Percentiles rank a stretch among this genome's conserved stretches.
Conservation (phyloP, 78 protist species). For the Dictyostelium discoideum region dicty_2.7 NC_007090.3:1150001-1150500, state of each 20-base stretch:
- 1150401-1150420: conserved; percentile 6
- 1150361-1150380: conserved; percentile 14
- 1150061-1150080: conserved; percentile 83
- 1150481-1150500: conserved; percentile 49
- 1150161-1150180: conserved; percentile 78
- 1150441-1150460: conserved; percentile 19
- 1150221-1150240: conserved; percentile 89
- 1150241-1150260: conserved; percentile 89
- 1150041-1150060: conserved; percentile 23
- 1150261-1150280: conserved; percentile 85
- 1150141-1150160: conserved; percentile 92
- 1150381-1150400: neutral
- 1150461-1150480: conserved; percentile 23
- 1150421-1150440: conserved; percentile 59
- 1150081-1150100: conserved; percentile 54
- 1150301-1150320: conserved; percentile 90
- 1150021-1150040: conserved; percentile 14
- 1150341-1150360: conserved; percentile 86
- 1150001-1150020: conserved; percentile 68
- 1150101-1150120: conserved; percentile 80
- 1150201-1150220: conserved; percentile 74
- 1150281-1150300: conserved; percentile 65
- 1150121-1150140: conserved; percentile 90
- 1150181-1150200: conserved; percentile 85
- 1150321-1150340: conserved; percentile 83